A percentile compares a stretch with the other conserved stretches of the same genome.
These are phyloP conservation scores for Macaranga tanarius DNA, from an alignment of 441 rosid species.

Conservation along the genomic window DNA sequence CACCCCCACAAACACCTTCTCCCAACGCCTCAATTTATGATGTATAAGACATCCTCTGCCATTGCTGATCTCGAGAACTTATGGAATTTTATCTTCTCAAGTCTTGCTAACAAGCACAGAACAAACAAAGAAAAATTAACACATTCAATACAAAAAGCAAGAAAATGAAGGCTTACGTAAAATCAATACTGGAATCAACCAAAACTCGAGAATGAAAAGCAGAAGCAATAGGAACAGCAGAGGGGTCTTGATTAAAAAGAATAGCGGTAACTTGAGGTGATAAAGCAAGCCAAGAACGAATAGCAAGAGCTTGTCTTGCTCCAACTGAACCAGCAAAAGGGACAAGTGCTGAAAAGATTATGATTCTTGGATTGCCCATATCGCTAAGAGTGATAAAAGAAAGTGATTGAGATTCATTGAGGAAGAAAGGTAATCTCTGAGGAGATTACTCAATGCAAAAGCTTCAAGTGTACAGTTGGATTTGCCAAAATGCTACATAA, in stretches of 20 bases:
- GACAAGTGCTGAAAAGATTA: conserved; percentile 61
- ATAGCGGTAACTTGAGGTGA: conserved; percentile 60
- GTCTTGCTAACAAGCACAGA: neutral
- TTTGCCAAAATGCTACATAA: no score
- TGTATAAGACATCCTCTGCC: neutral
- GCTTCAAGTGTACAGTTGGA: no score
- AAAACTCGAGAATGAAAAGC: conserved; percentile 54
- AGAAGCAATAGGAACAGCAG: conserved; percentile 50
- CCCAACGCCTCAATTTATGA: neutral
- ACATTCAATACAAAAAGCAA: neutral
- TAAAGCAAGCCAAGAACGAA: conserved; percentile 83
- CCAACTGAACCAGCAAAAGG: conserved; percentile 47
- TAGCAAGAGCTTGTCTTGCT: conserved; percentile 45
- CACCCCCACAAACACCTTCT: no score
- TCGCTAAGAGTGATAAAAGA: conserved; percentile 17
- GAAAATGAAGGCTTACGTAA: conserved; percentile 53
- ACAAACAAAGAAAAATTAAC: no score
- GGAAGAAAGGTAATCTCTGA: conserved; percentile 45
- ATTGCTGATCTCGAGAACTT: neutral
- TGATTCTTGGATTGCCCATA: conserved; percentile 42
- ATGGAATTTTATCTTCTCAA: neutral
- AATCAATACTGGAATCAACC: conserved; percentile 67
- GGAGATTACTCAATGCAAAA: no score
- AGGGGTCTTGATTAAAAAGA: conserved; percentile 59
- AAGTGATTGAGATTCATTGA: conserved; percentile 22